Evolutionary conservation across 352 stramenopile species (phyloP), one percentile per base, ranked within the genome.

Genomic region (Phytophthora tentaculata): DNA sequence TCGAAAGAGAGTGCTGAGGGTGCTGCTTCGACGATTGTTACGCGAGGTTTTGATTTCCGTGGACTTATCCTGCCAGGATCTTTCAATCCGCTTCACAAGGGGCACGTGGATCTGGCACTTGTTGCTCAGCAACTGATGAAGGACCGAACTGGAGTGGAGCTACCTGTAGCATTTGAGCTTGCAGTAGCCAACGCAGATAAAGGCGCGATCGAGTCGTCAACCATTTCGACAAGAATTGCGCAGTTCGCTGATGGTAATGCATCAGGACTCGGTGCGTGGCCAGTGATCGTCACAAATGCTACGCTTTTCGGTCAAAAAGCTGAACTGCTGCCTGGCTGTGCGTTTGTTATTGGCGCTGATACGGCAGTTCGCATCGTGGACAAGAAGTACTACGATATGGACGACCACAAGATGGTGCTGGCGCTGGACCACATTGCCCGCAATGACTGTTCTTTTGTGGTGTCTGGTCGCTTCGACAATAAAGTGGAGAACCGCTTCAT

Each of bases 311-410:
- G 77, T 1, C 72, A 95, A 17, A 98, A 98, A 71, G 80, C 93
- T 3, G 63, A 79, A 1, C 37, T 98, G 1, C 84, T 98, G 24
- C 72, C 75, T 29, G 65, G 73, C 14, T 97, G 90, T 28, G 73
- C 74, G 16, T 97, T 98, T 48, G 71, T 96, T 14, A 87, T 98
- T 60, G 93, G 93, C 24, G 93, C 89, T 9, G 93, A 98, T 50
- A 98, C 93, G 9, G 86, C 89, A 9, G 69, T 92, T 39, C 85
- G 93, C 7, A 77, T 98, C 22, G 74, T 98, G 12, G 83, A 97
- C 74, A 86, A 90, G 32, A 98, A 97, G 56, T 98, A 98, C 63
- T 98, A 98, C 57, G 80, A 69, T 26, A 81, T 84, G 63, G 76
- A 94, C 56, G 72, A 83, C 56, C 72, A 85, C 54, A 79, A 86